phyloP scores from a whole-genome alignment of 2,329 filamentous ascomycete species.

The Cladophialophora psammophila region DNA sequence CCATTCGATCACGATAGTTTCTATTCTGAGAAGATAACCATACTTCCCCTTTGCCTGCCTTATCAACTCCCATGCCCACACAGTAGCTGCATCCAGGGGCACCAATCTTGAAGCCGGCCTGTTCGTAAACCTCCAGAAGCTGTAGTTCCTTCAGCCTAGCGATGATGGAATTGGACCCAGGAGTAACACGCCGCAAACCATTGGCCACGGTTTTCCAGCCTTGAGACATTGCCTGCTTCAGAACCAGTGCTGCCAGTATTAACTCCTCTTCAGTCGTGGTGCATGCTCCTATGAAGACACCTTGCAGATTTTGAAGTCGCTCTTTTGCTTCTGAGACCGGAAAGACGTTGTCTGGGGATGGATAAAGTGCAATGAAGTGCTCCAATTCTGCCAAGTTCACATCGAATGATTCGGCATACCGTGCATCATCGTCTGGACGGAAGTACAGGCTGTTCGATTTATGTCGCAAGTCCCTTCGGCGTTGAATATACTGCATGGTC shows the following conservation, averaged over 20 bases:
- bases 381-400: conserved; percentile 52
- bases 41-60: conserved; percentile 51
- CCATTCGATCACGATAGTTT: conserved; percentile 57
- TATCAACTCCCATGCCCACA: conserved; percentile 54
- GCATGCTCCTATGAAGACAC: conserved; percentile 58
- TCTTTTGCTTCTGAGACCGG: conserved; percentile 45
- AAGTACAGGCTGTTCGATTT: conserved; percentile 49
- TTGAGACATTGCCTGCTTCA: conserved; percentile 49
- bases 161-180: conserved; percentile 51
- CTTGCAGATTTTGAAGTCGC: conserved; percentile 43
- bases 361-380: conserved; percentile 51
- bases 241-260: conserved; percentile 52
- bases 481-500: conserved; percentile 47
- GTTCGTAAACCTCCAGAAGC: conserved; percentile 49
- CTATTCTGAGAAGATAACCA: conserved; percentile 57
- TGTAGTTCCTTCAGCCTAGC: conserved; percentile 47
- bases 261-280: conserved; percentile 57
- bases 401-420: conserved; percentile 48
- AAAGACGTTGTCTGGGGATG: conserved; percentile 55
- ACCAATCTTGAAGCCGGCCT: conserved; percentile 52
- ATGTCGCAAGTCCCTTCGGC: conserved; percentile 45
- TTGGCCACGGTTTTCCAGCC: conserved; percentile 43
- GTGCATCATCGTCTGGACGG: conserved; percentile 48
- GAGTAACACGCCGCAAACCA: conserved; percentile 51
- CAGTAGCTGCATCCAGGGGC: conserved; percentile 56